phyloP scores from a whole-genome alignment of 176 grass and related monocot species.

The Cocos nucifera region DNA sequence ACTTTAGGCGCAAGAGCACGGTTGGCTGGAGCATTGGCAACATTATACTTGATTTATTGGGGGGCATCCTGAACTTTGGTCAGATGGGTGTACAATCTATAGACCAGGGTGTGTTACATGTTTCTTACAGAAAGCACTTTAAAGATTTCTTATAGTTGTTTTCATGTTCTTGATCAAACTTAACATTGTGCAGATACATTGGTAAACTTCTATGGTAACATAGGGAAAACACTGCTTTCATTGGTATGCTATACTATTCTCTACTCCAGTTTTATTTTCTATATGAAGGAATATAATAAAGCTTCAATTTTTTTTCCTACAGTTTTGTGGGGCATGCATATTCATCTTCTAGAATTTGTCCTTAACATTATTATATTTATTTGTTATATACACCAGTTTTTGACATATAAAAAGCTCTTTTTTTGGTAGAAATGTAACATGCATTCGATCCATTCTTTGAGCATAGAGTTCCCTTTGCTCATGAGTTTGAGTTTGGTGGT shows the following conservation, averaged over 20 bases:
- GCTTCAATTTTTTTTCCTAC: too few species aligned
- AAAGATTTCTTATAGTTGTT: background rate
- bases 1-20: slow-evolving; percentile 79
- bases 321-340: too few species aligned
- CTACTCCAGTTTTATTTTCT: background rate
- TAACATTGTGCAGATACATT: slow-evolving; percentile 53
- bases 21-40: slow-evolving; percentile 97
- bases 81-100: slow-evolving; percentile 94
- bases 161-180: slow-evolving; percentile 13
- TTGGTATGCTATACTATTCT: slow-evolving; percentile 44
- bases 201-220: slow-evolving; percentile 95
- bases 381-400: too few species aligned
- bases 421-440: too few species aligned
- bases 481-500: too few species aligned
- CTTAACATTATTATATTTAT: too few species aligned
- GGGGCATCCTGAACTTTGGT: slow-evolving; percentile 78
- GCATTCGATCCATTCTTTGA: too few species aligned
- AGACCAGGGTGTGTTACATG: slow-evolving; percentile 59
- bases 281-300: background rate
- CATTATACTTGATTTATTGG: slow-evolving; percentile 80
- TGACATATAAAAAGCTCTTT: too few species aligned
- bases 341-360: too few species aligned
- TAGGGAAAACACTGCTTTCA: slow-evolving; percentile 89
- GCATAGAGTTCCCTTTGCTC: too few species aligned
- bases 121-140: background rate